Evolutionary conservation across 2,329 filamentous ascomycete genomes (phyloP).

Genomic region (Pseudocercospora ulei): DNA sequence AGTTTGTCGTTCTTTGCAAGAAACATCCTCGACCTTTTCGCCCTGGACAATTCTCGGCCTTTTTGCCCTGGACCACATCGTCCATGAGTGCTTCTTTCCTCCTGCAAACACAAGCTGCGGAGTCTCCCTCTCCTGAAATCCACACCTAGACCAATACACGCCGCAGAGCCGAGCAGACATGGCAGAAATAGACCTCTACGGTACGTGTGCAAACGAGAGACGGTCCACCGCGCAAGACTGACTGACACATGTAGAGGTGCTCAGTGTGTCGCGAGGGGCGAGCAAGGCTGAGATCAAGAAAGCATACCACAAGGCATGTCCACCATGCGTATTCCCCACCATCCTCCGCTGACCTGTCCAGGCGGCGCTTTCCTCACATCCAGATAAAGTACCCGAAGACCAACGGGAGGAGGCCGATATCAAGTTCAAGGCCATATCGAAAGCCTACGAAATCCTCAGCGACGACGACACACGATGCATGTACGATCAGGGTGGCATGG

Average conservation of each 20-base stretch:
- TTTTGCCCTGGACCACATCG: not conserved
- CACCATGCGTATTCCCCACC: too few species aligned
- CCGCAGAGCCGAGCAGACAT: slow-evolving; percentile 1
- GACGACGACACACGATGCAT: slow-evolving; percentile 87
- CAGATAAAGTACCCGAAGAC: slow-evolving; percentile 86
- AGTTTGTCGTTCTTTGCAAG: slow-evolving; percentile 1
- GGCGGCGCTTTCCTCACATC: slow-evolving; percentile 66
- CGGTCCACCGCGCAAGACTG: not conserved
- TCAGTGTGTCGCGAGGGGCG: slow-evolving; percentile 63
- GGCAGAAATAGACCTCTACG: slow-evolving; percentile 51
- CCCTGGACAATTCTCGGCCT: too few species aligned
- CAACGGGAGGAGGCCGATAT: slow-evolving; percentile 76
- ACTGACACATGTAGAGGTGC: slow-evolving; percentile 53
- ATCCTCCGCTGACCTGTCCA: slow-evolving; percentile 8
- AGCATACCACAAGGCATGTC: slow-evolving; percentile 76
- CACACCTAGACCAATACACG: too few species aligned
- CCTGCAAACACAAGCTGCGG: not conserved
- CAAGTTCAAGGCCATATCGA: slow-evolving; percentile 84
- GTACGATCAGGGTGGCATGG: slow-evolving; percentile 93
- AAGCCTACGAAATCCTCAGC: slow-evolving; percentile 94
- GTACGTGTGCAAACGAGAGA: slow-evolving; percentile 27
- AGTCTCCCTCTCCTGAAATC: too few species aligned
- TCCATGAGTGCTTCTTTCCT: not conserved
- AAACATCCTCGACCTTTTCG: not conserved
- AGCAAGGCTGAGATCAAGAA: slow-evolving; percentile 80